phyloP scores from a whole-genome alignment of 176 grass and related monocot genomes.

The Hordeum marinum region DNA sequence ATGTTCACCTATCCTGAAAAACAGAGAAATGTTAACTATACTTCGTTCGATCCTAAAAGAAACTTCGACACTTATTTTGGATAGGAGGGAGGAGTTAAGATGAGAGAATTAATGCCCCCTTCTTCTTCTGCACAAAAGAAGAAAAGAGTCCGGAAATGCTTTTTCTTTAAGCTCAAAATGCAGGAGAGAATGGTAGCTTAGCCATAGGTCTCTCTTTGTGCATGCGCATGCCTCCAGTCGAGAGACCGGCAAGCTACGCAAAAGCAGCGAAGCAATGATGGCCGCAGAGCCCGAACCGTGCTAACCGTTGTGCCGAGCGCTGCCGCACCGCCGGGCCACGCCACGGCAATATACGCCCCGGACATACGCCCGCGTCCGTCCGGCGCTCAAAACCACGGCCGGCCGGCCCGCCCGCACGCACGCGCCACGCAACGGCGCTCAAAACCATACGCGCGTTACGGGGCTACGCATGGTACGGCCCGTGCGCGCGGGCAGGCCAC shows the following conservation, averaged over 20 bases:
- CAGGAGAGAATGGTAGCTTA: not conserved
- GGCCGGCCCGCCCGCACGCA: not conserved
- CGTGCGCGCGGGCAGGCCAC: not conserved
- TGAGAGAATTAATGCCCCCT: not conserved
- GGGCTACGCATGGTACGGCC: not conserved
- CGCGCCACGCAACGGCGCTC: not conserved
- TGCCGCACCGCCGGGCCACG: not conserved
- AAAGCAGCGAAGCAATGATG: not conserved
- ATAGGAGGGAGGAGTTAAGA: too few relatives aligned
- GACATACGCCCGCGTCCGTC: not conserved
- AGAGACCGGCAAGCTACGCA: not conserved
- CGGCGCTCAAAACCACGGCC: constrained; percentile 7
- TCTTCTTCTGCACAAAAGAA: not conserved
- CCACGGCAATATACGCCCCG: not conserved
- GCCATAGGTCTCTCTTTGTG: not conserved
- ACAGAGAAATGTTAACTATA: too few relatives aligned
- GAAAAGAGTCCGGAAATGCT: not conserved
- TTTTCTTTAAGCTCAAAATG: too few relatives aligned
- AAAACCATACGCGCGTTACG: constrained; percentile 30
- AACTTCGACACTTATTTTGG: too few relatives aligned
- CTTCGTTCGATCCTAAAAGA: too few relatives aligned
- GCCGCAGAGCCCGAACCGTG: constrained; percentile 36
- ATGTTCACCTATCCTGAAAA: too few relatives aligned
- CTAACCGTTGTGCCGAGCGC: constrained; percentile 41
- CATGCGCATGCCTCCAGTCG: not conserved